Evolutionary conservation across 73 alveolate genomes (phyloP).

Genomic region (Paraurostyla sp.): DNA sequence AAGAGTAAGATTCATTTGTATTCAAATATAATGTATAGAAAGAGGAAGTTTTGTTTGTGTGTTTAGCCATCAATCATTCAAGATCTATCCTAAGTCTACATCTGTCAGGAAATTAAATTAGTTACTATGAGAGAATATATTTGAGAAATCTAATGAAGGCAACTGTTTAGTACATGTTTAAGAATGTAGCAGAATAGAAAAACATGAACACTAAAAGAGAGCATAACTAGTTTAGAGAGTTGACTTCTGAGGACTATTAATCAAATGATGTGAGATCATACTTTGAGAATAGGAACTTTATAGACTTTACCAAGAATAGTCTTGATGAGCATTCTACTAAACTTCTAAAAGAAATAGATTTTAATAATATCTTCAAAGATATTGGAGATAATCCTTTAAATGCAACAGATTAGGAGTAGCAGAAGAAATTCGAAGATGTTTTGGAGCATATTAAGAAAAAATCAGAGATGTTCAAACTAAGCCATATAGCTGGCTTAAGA

Average conservation of each 20-base stretch:
- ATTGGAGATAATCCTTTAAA: neutral
- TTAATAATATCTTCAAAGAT: neutral
- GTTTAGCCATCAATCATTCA: conserved; percentile 38
- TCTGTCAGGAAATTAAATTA: conserved; percentile 22
- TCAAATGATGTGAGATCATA: conserved; percentile 24
- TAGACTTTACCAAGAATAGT: neutral
- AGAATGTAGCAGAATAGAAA: neutral
- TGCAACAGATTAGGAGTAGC: too few relatives aligned
- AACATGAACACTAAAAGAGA: conserved; percentile 22
- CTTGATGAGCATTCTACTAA: neutral
- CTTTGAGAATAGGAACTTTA: neutral
- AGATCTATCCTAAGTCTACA: conserved; percentile 29
- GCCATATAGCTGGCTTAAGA: too few relatives aligned
- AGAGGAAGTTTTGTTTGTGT: conserved; percentile 36
- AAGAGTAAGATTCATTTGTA: neutral
- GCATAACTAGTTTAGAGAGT: neutral
- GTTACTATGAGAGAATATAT: conserved; percentile 19
- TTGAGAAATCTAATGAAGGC: conserved; percentile 29
- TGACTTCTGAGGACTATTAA: conserved; percentile 23
- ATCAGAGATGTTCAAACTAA: too few relatives aligned
- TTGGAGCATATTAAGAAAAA: neutral
- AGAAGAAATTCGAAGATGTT: neutral
- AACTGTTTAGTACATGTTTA: neutral
- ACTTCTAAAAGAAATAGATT: neutral
- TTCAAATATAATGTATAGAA: neutral